Evolutionary conservation across 192 early-diverging fungal genomes (phyloP), one percentile per base, ranked within the genome.

Genomic region (Entomortierella parvispora): DNA sequence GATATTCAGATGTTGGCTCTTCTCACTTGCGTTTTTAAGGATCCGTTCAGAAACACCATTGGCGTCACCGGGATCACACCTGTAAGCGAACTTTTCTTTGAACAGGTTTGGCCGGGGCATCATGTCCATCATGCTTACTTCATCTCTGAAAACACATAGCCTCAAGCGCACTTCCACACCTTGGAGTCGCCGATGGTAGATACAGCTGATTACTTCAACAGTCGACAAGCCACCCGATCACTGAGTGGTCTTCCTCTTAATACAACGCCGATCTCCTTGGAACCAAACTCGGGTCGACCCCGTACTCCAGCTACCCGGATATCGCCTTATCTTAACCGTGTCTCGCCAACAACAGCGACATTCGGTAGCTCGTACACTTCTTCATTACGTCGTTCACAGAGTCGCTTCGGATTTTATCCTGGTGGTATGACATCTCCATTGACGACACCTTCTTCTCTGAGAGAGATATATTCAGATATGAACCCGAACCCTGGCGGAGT

Each of bases 1-100:
- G 90, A 92, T 76, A 83, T 90, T 25, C 91, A 92, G 65, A 91
- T 84, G 37, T 61, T 88, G 25, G 90, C 90, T 0, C 65, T 92
- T 33, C 63, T 92, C 20, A 81, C 82, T 17, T 92, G 91, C 61
- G 88, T 86, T 1, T 90, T 92, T 60, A 79, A 76, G 29, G 84
- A 84, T 32, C 62, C 49, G 11, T 61, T 78, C 51, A 83, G 68
- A 31, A 68, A 74, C 34, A 58, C 56, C 5, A 51, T 67, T 62
- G 23, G 59, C 15, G 49, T 70, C n/a, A 71, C 77, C 6, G 77
- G 74, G 8, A 59, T 64, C 4, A 68, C 74, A 26, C 74, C 65
- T 37, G 74, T 77, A 77, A 34, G 59, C 28, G n/a, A 32, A 12
- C 0, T 3, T 32, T 49, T 9, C 2, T 33, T 10, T 20, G 14